Conservation (phyloP, 495 filamentous ascomycete genomes). For the Xeromyces bisporus region DNA sequence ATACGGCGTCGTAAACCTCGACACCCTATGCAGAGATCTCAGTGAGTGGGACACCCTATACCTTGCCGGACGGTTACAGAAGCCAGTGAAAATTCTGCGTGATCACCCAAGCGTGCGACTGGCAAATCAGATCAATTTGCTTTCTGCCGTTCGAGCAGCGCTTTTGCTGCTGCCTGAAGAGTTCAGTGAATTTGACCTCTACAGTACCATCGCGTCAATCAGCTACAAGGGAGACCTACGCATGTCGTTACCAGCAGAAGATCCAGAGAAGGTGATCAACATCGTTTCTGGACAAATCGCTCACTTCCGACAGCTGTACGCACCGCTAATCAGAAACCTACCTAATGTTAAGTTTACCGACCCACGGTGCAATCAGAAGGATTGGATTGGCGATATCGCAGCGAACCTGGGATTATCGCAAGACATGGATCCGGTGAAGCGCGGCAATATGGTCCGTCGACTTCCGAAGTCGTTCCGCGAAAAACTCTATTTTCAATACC, state of each 20-base stretch:
- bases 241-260: conserved; percentile 75
- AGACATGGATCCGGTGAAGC: conserved; percentile 77
- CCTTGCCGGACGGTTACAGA: conserved; percentile 84
- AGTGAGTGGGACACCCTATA: conserved; percentile 84
- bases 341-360: conserved; percentile 78
- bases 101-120: conserved; percentile 83
- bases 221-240: conserved; percentile 90
- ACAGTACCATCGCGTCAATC: conserved; percentile 75
- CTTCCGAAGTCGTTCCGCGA: conserved; percentile 75
- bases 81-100: conserved; percentile 92
- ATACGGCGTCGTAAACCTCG: conserved; percentile 87
- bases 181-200: conserved; percentile 80
- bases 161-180: conserved; percentile 64
- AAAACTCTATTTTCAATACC: conserved; percentile 85
- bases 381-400: conserved; percentile 51
- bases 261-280: conserved; percentile 82
- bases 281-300: conserved; percentile 82
- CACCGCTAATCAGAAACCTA: conserved; percentile 70
- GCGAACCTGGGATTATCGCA: conserved; percentile 49
- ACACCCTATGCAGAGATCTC: conserved; percentile 73
- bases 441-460: conserved; percentile 90
- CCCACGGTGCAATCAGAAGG: conserved; percentile 35
- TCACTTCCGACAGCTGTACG: conserved; percentile 81
- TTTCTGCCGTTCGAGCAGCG: conserved; percentile 79
- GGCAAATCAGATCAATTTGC: conserved; percentile 85